Conservation (phyloP, 768 basidiomycete species). For the Suillus bovinus region DNA sequence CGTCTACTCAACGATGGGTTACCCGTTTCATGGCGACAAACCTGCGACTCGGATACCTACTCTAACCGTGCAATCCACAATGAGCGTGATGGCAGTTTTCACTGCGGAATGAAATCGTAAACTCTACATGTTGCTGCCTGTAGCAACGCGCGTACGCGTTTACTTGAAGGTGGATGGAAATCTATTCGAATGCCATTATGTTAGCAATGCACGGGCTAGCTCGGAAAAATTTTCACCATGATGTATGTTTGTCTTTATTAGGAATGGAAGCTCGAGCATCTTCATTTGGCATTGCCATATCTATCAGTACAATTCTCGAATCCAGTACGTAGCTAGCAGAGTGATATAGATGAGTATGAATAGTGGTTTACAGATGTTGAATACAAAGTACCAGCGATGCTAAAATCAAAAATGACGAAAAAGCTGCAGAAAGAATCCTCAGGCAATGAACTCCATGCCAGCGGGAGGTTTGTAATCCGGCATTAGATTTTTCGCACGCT, state of each 20-base stretch:
- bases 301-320: too few relatives aligned
- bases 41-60: neutral
- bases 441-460: too few relatives aligned
- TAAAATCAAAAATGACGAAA: too few relatives aligned
- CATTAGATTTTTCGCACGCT: too few relatives aligned
- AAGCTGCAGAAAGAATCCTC: too few relatives aligned
- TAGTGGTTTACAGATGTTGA: too few relatives aligned
- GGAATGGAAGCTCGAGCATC: neutral
- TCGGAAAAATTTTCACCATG: neutral
- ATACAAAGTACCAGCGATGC: too few relatives aligned
- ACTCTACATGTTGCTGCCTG: neutral
- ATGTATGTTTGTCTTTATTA: neutral
- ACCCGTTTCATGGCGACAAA: neutral
- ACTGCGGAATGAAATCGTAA: neutral
- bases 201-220: too few relatives aligned
- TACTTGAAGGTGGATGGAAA: neutral
- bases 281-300: too few relatives aligned
- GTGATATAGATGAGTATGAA: too few relatives aligned
- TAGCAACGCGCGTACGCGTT: neutral
- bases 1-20: neutral
- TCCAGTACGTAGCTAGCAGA: too few relatives aligned
- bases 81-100: neutral
- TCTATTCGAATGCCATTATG: neutral
- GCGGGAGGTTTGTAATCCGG: too few relatives aligned
- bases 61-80: neutral